Conservation (phyloP, 2,329 filamentous ascomycete genomes). For the Torrubiella hemipterigena region DNA sequence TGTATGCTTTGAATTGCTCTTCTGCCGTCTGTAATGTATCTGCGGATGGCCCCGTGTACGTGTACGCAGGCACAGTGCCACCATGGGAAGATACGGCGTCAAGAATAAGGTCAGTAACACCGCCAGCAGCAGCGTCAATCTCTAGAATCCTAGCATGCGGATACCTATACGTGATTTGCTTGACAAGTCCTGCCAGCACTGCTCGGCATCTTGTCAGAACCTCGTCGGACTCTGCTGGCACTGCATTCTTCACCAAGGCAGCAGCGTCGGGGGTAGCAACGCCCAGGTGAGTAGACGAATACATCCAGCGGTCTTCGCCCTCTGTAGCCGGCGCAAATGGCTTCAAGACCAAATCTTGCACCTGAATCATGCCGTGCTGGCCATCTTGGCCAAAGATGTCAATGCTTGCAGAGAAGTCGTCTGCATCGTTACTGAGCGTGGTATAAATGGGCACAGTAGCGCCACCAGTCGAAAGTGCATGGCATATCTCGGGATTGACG, state of each 20-base stretch:
- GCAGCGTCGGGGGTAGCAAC: slow-evolving; percentile 6
- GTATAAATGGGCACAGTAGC: background rate
- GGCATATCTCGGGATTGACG: slow-evolving; percentile 8
- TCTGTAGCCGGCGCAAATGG: slow-evolving; percentile 9
- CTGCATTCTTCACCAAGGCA: slow-evolving; percentile 6
- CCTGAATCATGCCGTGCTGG: slow-evolving; percentile 7
- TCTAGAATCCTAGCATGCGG: slow-evolving; percentile 28
- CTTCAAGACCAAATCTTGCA: slow-evolving; percentile 9
- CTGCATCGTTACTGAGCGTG: background rate
- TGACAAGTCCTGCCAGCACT: slow-evolving; percentile 1
- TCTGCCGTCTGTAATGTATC: no score
- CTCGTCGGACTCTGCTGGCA: slow-evolving; percentile 9
- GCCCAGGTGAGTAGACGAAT: slow-evolving; percentile 8
- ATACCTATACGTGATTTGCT: slow-evolving; percentile 24
- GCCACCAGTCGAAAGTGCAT: background rate
- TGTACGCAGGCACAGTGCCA: no score
- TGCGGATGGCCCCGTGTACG: no score
- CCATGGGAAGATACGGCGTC: no score
- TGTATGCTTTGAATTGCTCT: no score
- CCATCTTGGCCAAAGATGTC: slow-evolving; percentile 8
- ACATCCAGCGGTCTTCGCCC: slow-evolving; percentile 10
- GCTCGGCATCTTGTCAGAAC: slow-evolving; percentile 3
- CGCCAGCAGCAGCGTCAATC: slow-evolving; percentile 30
- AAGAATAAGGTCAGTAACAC: no score
- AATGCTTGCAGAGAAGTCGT: slow-evolving; percentile 5